Percentiles rank a stretch among this genome's conserved stretches.
phyloP scores from a whole-genome alignment of 176 grass and related monocot genomes.

The Calamus simplicifolius region DNA sequence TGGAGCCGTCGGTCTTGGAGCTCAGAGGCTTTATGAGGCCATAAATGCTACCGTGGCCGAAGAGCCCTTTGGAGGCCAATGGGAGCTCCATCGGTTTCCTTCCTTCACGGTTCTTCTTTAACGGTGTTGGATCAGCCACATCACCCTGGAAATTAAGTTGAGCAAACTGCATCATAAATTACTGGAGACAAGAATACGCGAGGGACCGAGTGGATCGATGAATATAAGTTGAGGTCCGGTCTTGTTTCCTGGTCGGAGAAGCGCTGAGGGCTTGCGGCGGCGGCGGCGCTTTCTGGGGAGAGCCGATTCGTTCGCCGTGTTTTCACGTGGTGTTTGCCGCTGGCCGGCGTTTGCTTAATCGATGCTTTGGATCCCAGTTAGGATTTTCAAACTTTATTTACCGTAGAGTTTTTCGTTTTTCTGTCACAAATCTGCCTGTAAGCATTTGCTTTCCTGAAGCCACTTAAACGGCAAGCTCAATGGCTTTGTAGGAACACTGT shows the following conservation, averaged over 20 bases:
- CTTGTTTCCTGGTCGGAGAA: slow-evolving; percentile 7
- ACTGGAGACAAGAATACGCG: neutral
- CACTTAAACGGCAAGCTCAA: too few relatives aligned
- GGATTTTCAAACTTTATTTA: too few relatives aligned
- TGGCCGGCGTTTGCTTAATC: slow-evolving; percentile 3
- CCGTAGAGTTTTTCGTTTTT: too few relatives aligned
- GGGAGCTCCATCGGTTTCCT: too few relatives aligned
- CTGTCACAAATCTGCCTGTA: neutral
- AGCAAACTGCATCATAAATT: neutral
- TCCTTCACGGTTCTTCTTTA: too few relatives aligned
- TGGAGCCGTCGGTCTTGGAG: too few relatives aligned
- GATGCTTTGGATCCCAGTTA: neutral
- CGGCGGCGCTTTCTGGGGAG: slow-evolving; percentile 14
- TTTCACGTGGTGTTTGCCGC: neutral
- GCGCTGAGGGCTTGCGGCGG: neutral
- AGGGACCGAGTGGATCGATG: neutral
- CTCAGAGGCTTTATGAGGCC: too few relatives aligned
- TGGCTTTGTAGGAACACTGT: too few relatives aligned
- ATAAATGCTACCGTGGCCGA: too few relatives aligned
- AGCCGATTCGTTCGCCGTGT: slow-evolving; percentile 1
- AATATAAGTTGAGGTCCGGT: neutral
- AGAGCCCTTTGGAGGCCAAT: too few relatives aligned
- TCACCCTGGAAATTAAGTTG: slow-evolving; percentile 21
- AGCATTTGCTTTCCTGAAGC: neutral
- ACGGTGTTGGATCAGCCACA: too few relatives aligned